A percentile compares a stretch with the other conserved stretches of the same genome.
These are phyloP conservation scores for Saposhnikovia divaricata DNA, from an alignment of 129 eudicot genomes.

Conservation along the genomic window DNA sequence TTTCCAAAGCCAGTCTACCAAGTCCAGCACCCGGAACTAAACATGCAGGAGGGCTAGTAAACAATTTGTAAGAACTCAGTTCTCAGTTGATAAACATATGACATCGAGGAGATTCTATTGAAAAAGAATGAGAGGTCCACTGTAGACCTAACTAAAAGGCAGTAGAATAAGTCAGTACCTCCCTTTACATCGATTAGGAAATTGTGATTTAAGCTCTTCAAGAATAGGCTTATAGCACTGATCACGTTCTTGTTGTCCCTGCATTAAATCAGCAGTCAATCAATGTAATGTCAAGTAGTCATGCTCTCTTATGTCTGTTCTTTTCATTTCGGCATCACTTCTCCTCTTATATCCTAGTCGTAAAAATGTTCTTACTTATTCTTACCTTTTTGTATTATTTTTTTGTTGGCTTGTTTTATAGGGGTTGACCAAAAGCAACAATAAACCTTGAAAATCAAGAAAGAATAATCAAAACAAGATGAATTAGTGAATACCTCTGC, in stretches of 20 bases:
- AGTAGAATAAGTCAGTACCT: constrained; percentile 34
- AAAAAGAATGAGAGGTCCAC: background rate
- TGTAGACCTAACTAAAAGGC: background rate
- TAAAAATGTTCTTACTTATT: background rate
- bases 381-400: background rate
- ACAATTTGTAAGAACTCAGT: constrained; percentile 11
- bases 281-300: background rate
- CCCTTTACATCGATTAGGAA: constrained; percentile 55
- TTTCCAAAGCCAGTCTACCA: constrained; percentile 94
- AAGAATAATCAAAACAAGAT: constrained; percentile 8
- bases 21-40: constrained; percentile 98
- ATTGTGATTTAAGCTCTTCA: constrained; percentile 65
- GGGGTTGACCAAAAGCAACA: background rate
- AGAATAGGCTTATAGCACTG: constrained; percentile 91
- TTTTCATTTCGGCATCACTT: background rate
- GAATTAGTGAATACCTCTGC: constrained; percentile 54
- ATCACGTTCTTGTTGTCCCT: constrained; percentile 94
- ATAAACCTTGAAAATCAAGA: background rate
- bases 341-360: background rate
- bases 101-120: background rate
- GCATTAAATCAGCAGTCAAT: constrained; percentile 11
- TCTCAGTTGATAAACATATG: background rate
- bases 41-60: constrained; percentile 71
- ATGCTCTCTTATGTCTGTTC: background rate
- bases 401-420: too few relatives aligned